A percentile compares a stretch with the other conserved stretches of the same genome.
Evolutionary conservation across 2,329 filamentous ascomycete genomes (phyloP).

Genomic region (Leptographium flavum): DNA sequence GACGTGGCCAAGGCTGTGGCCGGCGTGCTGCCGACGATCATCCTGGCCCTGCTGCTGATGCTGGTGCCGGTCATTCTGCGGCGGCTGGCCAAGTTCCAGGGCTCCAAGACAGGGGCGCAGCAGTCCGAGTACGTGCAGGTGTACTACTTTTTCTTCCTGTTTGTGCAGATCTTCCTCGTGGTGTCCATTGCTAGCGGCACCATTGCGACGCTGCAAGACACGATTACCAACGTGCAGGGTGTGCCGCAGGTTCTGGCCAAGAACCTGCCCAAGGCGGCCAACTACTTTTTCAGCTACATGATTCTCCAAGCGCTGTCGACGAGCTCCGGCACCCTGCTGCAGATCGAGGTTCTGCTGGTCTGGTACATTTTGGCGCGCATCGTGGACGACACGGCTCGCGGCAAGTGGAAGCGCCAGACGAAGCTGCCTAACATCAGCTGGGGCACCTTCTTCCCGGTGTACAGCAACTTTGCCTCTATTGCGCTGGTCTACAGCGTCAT

Average conservation of each 20-base stretch:
- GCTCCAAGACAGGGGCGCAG: constrained; percentile 69
- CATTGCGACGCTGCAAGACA: constrained; percentile 45
- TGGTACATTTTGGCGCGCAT: constrained; percentile 75
- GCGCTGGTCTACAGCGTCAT: constrained; percentile 79
- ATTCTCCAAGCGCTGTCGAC: constrained; percentile 84
- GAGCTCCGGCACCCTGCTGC: constrained; percentile 76
- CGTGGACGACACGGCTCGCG: constrained; percentile 64
- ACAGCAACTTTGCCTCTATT: constrained; percentile 93
- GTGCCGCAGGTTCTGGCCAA: constrained; percentile 59
- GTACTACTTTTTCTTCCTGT: constrained; percentile 89
- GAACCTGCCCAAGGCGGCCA: constrained; percentile 74
- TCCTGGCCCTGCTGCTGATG: constrained; percentile 66
- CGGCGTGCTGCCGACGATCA: constrained; percentile 69
- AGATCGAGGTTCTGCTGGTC: constrained; percentile 61
- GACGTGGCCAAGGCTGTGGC: constrained; percentile 53
- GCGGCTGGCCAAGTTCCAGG: constrained; percentile 58
- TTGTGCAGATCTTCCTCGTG: constrained; percentile 87
- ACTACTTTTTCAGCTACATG: constrained; percentile 99
- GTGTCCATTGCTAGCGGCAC: constrained; percentile 69
- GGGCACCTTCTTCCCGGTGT: constrained; percentile 90
- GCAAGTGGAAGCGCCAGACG: constrained; percentile 80
- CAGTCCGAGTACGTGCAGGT: constrained; percentile 73
- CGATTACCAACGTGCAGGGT: constrained; percentile 42
- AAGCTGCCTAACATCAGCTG: constrained; percentile 65
- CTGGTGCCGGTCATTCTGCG: constrained; percentile 68